Base-by-base conservation (phyloP, 805 yeast genomes). In the Yarrowia porcina region DNA sequence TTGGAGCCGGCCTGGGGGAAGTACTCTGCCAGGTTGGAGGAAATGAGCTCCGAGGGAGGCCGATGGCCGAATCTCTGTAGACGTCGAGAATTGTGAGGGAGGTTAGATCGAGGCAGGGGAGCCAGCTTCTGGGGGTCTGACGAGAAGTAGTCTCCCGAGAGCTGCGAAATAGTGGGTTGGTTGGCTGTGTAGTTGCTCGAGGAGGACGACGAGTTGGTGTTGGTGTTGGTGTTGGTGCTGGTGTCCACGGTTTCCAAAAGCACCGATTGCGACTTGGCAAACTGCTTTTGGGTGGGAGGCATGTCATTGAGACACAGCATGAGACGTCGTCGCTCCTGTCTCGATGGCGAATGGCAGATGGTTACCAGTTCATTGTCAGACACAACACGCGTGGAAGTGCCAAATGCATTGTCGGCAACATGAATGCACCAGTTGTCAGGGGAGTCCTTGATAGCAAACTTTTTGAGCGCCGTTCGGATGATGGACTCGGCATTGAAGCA, bases 11-110 rank as follows among this genome's bases (percentile, higher is more conserved):
- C 86, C 39, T 86, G 87, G 0, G 99, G 99, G 79, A 94, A 94
- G 73, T 89, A 93, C 66, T 92, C 96, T 1, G 91, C 87, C 66
- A 93, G 77, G 70, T 93, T 90, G 1, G 92, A 85, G 1, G 97
- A 89, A 65, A 93, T 94, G 68, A 92, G 81, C 71, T 90, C 96
- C 65, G 94, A 86, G 0, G 98, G 92, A 7, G 99, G 99, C 70
- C 99, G 80, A 73, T 90, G 97, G 23, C 96, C 96, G 10, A 68
- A 66, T 13, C 61, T 4, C 30, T 56, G 61, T 2, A 56, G 36
- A 3, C 61, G 18, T 8, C 61, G 35, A 13, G 61, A 56, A 11
- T 39, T 56, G 36, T 27, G 49, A 12, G 61, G 49, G 6, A 56
- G 45, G 27, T 36, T 61, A 39, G 54, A 28, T 10, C 38, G 57